Conservation (phyloP, 73 alveolate genomes). For the Stentor coeruleus region DNA sequence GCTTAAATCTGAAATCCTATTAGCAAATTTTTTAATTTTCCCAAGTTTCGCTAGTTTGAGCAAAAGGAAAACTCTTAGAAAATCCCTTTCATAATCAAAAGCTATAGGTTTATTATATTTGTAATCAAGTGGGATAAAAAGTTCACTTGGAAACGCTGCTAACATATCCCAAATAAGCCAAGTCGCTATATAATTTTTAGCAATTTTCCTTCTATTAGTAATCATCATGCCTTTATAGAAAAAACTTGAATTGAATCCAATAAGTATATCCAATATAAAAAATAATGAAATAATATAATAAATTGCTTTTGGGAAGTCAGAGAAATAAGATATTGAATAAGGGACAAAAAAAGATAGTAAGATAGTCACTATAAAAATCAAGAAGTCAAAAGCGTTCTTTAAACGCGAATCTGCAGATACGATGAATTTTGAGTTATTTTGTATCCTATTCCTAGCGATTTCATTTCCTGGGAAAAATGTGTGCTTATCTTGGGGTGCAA, state of each 20-base stretch:
- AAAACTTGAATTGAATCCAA: neutral
- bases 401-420: neutral
- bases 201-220: neutral
- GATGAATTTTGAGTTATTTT: too few relatives aligned
- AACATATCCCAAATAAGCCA: neutral
- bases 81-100: neutral
- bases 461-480: conserved; percentile 1
- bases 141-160: neutral
- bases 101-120: too few relatives aligned
- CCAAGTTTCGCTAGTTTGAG: neutral
- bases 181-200: too few relatives aligned
- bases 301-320: neutral
- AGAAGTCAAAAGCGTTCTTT: neutral
- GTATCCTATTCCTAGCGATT: neutral
- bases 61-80: neutral
- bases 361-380: neutral
- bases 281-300: neutral
- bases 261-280: neutral
- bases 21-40: too few relatives aligned
- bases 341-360: neutral
- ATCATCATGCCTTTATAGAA: neutral
- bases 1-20: neutral
- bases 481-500: neutral
- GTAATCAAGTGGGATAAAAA: neutral
- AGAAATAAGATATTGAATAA: neutral